Base-by-base conservation (phyloP, 768 basidiomycete species). In the Xerocomellus intermedius region DNA sequence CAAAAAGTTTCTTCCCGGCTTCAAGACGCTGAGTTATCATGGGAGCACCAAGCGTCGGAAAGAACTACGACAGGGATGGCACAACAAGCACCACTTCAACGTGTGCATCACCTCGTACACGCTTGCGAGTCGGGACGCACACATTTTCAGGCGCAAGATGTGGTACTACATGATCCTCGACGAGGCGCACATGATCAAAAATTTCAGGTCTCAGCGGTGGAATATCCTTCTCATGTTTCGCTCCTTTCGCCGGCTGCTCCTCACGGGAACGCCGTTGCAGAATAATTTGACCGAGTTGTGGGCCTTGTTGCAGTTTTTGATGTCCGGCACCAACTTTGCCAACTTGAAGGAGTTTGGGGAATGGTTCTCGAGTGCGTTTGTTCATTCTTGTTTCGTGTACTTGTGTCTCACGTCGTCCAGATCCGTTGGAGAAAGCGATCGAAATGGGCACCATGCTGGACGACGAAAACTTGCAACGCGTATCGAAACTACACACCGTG, bases 101-200 rank as follows among this genome's bases (percentile, higher is more conserved):
- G 94, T 94, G 49, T 95, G 94, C 71, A 88, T 97, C 69, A 97
- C 94, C 0, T 94, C 92, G 17, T 97, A 97, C 68, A 87, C 92
- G 5, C 82, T 96, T 26, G 94, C 92, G n/a, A 87, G 90, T 65
- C 84, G 89, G 37, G 94, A 97, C 67, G 86, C 91, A 49, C 85
- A 91, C 63, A 88, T 94, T 17, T 94, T 96, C 77, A 91, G 91
- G 71, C 85, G 94, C 41, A 95, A 93, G 73, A 77, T 82, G 46
- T 96, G 94, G 94, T 92, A 94, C 67, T 97, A 97, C 64, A 91
- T 97, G 88, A 85, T 97, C 51, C 83, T 97, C 6, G 94, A 97
- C 67, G 94, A 97, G 71, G 94, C 94, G 8, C 94, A 97, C 67
- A 96, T 95, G 85, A 94, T 97, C 83, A 95, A 95, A 75, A 97